These are phyloP conservation scores for Fomes fomentarius DNA, from an alignment of 1,284 basidiomycete genomes.

Conservation along the genomic window DNA sequence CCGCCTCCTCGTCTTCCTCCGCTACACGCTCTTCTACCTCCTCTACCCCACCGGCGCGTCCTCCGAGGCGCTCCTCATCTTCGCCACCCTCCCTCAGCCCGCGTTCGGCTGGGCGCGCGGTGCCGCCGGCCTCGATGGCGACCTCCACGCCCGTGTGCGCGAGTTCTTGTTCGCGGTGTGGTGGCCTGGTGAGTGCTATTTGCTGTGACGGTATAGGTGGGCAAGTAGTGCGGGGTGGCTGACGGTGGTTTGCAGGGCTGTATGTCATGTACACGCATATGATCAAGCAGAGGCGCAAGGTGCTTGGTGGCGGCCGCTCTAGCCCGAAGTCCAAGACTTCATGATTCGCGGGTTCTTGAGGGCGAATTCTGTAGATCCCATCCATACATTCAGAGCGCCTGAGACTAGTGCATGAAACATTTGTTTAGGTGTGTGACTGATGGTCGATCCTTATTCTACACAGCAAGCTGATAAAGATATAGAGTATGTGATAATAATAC, in stretches of 20 bases:
- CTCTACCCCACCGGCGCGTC: slow-evolving; percentile 92
- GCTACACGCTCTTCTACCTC: slow-evolving; percentile 93
- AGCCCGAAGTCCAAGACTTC: slow-evolving; percentile 35
- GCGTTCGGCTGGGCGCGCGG: slow-evolving; percentile 33
- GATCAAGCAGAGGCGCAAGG: slow-evolving; percentile 82
- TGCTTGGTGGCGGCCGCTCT: slow-evolving; percentile 52
- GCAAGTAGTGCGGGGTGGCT: slow-evolving; percentile 5
- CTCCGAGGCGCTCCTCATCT: slow-evolving; percentile 88
- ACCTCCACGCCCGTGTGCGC: slow-evolving; percentile 55
- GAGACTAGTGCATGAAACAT: no score
- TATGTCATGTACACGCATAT: slow-evolving; percentile 92
- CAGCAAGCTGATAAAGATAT: background rate
- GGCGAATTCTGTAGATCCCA: background rate
- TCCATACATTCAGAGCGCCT: no score
- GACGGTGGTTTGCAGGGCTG: slow-evolving; percentile 57
- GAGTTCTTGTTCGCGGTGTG: slow-evolving; percentile 77
- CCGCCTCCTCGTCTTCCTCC: slow-evolving; percentile 57
- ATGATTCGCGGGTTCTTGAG: slow-evolving; percentile 16
- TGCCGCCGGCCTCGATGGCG: slow-evolving; percentile 36
- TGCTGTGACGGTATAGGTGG: background rate
- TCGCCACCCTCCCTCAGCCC: slow-evolving; percentile 64
- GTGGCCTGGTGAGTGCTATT: slow-evolving; percentile 89
- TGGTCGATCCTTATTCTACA: no score
- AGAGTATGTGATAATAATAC: background rate
- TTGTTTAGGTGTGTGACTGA: slow-evolving; percentile 4